Evolutionary conservation across 768 basidiomycete species (phyloP), one percentile per base, ranked within the genome.

Genomic region (Boletus speciosus): DNA sequence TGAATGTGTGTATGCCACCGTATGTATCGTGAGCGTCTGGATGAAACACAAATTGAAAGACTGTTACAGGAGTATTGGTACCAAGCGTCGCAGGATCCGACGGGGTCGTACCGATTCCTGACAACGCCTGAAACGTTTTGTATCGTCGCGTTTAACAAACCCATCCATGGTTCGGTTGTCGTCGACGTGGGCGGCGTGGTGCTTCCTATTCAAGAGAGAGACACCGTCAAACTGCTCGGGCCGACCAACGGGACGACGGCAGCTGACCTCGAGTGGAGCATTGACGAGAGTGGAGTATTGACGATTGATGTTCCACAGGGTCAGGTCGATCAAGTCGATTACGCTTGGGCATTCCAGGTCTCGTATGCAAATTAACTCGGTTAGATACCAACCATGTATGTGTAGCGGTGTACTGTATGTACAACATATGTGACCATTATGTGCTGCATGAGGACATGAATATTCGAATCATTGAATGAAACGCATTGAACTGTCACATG

Each of bases 71-170:
- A 71, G 16, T 80, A 77, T 58, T 81, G 78, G 76, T 80, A 78
- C 61, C 73, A 73, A 58, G 69, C 69, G 8, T 74, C 75, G 21
- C 73, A 80, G 60, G 76, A 74, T 2, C 62, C 61, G 10, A 46
- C 56, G 23, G 64, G 63, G 57, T 66, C 51, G 49, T 74, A 63
- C 46, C 74, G 79, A 9, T 84, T 84, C 66, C 71, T 77, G 19
- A 79, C 75, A 4, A 82, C 79, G 0, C 69, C 76, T 6, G 73
- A 60, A n/a, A 73, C 78, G 1, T 82, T 83, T 56, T 83, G 79
- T 56, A 70, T 82, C 56, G 63, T 81, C 37, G 69, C 76, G 1
- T 76, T 82, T 47, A 54, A 67, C 35, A 62, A 62, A 6, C 80
- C 80, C 0, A 54, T 52, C 2, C 35, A 64, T 0, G 72, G 74